phyloP scores from a whole-genome alignment of 192 early-diverging fungal species.

The Coemansia erecta region DNA sequence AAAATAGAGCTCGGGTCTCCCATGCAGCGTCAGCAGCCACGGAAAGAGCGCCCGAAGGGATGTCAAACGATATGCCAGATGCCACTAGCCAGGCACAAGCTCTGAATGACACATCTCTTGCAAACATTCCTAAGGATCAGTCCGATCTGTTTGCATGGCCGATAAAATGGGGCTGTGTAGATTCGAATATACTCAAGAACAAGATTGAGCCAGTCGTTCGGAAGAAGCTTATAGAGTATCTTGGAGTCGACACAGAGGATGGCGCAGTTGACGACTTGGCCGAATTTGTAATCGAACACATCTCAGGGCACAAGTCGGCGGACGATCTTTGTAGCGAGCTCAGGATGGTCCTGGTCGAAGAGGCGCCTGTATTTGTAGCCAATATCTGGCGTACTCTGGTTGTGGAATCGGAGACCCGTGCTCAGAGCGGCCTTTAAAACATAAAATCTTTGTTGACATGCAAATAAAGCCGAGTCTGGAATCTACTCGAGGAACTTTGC shows the following conservation, averaged over 20 bases:
- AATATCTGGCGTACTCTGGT: slow-evolving; percentile 71
- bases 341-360: slow-evolving; percentile 79
- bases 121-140: slow-evolving; percentile 22
- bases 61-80: slow-evolving; percentile 5
- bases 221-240: slow-evolving; percentile 76
- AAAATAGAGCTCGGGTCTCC: neutral
- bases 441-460: slow-evolving; percentile 2
- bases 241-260: slow-evolving; percentile 70
- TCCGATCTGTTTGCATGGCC: slow-evolving; percentile 29
- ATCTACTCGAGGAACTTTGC: slow-evolving; percentile 19
- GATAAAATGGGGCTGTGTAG: slow-evolving; percentile 28
- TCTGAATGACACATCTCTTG: slow-evolving; percentile 13
- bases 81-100: neutral
- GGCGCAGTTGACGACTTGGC: slow-evolving; percentile 62
- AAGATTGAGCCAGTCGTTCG: slow-evolving; percentile 74
- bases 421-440: neutral
- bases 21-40: no score
- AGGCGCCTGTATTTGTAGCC: slow-evolving; percentile 82
- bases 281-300: slow-evolving; percentile 72
- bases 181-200: slow-evolving; percentile 55
- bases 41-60: neutral
- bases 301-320: slow-evolving; percentile 65
- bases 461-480: neutral
- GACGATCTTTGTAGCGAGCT: slow-evolving; percentile 74
- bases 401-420: neutral